Evolutionary conservation across 495 filamentous ascomycete species (phyloP).

Genomic region (Delitschia confertaspora): DNA sequence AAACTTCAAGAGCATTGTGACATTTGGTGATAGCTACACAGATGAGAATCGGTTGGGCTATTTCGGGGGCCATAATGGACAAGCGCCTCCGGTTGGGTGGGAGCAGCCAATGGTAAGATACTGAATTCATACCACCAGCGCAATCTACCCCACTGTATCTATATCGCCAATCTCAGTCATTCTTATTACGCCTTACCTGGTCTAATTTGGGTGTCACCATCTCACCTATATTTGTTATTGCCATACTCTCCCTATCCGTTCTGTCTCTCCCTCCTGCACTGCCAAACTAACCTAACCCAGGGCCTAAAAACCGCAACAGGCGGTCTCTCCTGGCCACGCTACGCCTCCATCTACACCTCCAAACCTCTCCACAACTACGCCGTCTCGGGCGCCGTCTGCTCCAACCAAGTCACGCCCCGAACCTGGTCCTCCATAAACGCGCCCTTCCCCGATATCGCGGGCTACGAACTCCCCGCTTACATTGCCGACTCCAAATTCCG

Average conservation of each 20-base stretch:
- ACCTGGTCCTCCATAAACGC: slow-evolving; percentile 40
- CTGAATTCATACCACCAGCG: not conserved
- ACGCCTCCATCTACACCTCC: slow-evolving; percentile 46
- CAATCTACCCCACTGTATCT: not conserved
- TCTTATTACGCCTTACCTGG: not conserved
- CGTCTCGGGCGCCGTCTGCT: slow-evolving; percentile 59
- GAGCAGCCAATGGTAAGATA: slow-evolving; percentile 37
- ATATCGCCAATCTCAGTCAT: too few species aligned
- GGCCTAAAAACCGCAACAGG: slow-evolving; percentile 46
- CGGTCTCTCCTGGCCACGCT: slow-evolving; percentile 60
- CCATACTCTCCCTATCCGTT: not conserved
- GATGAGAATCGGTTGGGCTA: slow-evolving; percentile 59
- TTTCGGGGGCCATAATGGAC: slow-evolving; percentile 48
- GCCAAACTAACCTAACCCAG: slow-evolving; percentile 37
- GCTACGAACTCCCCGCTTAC: slow-evolving; percentile 63
- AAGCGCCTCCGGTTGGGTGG: slow-evolving; percentile 53
- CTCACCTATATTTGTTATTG: too few species aligned
- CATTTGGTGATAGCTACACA: slow-evolving; percentile 68
- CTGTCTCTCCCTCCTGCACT: not conserved
- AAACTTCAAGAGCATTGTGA: slow-evolving; percentile 45
- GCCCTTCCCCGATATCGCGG: slow-evolving; percentile 51
- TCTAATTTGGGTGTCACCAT: not conserved
- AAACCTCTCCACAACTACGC: slow-evolving; percentile 65
- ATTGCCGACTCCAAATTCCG: slow-evolving; percentile 47
- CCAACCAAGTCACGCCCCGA: slow-evolving; percentile 53